Evolutionary conservation across 495 filamentous ascomycete species (phyloP).

Genomic region (Daldinia caldariorum): DNA sequence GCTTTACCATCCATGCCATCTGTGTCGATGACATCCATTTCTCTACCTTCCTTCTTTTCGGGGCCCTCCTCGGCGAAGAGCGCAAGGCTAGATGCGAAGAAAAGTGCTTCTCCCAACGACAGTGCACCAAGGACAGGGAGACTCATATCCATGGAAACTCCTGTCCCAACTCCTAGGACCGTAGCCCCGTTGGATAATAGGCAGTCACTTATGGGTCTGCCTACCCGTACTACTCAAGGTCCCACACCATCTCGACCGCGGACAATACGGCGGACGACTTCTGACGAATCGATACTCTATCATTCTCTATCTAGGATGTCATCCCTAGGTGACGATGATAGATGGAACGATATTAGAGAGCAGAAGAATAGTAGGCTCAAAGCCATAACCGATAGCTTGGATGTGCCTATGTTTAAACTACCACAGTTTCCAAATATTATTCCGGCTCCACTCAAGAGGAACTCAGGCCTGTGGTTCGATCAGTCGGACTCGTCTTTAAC

Average conservation of each 20-base stretch:
- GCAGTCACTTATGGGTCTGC: conserved; percentile 45
- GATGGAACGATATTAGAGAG: conserved; percentile 79
- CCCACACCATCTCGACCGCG: conserved; percentile 42
- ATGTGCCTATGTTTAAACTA: conserved; percentile 75
- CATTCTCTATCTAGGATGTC: conserved; percentile 76
- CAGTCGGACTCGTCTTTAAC: conserved; percentile 35
- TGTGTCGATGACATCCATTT: conserved; percentile 57
- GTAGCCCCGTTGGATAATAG: conserved; percentile 46
- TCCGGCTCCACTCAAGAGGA: conserved; percentile 53
- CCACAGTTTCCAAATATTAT: conserved; percentile 69
- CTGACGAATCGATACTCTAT: conserved; percentile 78
- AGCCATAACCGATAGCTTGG: conserved; percentile 89
- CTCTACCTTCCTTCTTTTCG: conserved; percentile 63
- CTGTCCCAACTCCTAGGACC: conserved; percentile 30
- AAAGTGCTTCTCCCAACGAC: conserved; percentile 18
- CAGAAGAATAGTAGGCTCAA: conserved; percentile 89
- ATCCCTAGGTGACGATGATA: conserved; percentile 85
- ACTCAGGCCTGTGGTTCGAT: conserved; percentile 39
- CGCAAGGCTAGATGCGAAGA: conserved; percentile 35
- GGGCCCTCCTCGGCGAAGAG: conserved; percentile 43
- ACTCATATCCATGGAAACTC: conserved; percentile 36
- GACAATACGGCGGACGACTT: conserved; percentile 69
- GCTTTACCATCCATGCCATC: conserved; percentile 58
- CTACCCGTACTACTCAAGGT: conserved; percentile 40
- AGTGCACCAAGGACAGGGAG: conserved; percentile 44